Evolutionary conservation across 371 early-diverging fungal genomes (phyloP), one percentile per base, ranked within the genome.

Genomic region (Phascolomyces articulosus): DNA sequence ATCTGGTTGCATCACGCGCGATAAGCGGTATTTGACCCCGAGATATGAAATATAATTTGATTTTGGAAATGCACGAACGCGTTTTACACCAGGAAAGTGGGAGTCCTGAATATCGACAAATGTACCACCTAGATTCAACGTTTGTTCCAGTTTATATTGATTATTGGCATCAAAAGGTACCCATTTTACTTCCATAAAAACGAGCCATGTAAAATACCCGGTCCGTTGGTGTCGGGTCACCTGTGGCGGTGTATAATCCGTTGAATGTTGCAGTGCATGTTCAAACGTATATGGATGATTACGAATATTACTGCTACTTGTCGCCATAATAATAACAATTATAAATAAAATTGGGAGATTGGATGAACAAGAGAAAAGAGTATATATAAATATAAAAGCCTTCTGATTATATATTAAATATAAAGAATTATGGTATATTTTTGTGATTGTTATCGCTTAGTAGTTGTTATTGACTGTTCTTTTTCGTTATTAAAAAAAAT

Each of bases 31-130:
- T 53, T 80, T 80, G 34, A 80, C 78, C 44, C 81, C 81, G 38
- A 80, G 69, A 62, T 78, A 80, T 49, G 73, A 72, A 10, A 80
- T 64, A 59, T 80, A 80, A 54, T 80, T 80, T 8, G 74, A 72
- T 55, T 80, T 80, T 48, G 81, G 81, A 59, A 80, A 80, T 18
- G 75, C 78, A 38, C 81, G 73, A n/a, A 80, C 81, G 58, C 77
- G 68, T 58, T 78, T 78, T 10, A 80, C 81, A 20, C 67, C 71
- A 10, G 78, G 81, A 59, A 80, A 80, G 31, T 78, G 67, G 16
- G 65, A 60, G 60, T 80, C 81, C 62, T 78, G 66, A 55, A 80
- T 78, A 56, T 80, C 81, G 18, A 80, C 81, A 72, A 80, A 80
- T 3, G 81, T 80, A 15, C 81, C 81, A 11, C 78, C 78, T n/a